These are phyloP conservation scores for Phytopythium sindhum DNA, from an alignment of 352 stramenopile species.

Conservation along the genomic window DNA sequence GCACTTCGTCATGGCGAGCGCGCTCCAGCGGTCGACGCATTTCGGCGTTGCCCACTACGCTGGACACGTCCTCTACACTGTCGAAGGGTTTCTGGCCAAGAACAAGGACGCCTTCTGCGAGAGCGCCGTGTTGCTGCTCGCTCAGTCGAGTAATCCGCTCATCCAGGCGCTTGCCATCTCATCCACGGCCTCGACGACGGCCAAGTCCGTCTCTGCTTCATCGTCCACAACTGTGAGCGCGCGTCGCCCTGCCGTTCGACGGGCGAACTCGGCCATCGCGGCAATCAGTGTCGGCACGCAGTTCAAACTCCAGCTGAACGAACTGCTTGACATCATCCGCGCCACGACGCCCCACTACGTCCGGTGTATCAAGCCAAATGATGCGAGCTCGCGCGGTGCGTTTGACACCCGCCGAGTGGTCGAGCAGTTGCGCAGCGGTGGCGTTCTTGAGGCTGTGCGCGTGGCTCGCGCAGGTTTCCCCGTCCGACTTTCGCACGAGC, in stretches of 20 bases:
- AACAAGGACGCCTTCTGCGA: constrained; percentile 90
- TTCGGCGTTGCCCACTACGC: constrained; percentile 89
- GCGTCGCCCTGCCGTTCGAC: constrained; percentile 21
- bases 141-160: constrained; percentile 52
- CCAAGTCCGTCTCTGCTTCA: not conserved
- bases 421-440: constrained; percentile 82
- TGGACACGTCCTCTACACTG: constrained; percentile 72
- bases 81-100: constrained; percentile 85
- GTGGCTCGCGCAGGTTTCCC: constrained; percentile 82
- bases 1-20: constrained; percentile 47
- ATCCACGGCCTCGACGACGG: constrained; percentile 3
- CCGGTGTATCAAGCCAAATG: constrained; percentile 99
- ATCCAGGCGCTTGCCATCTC: constrained; percentile 50
- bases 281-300: constrained; percentile 83
- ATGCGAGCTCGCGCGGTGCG: constrained; percentile 55
- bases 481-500: constrained; percentile 71
- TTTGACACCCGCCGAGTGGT: constrained; percentile 82
- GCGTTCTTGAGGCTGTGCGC: constrained; percentile 86
- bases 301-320: constrained; percentile 93
- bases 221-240: not conserved
- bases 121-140: constrained; percentile 51
- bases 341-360: constrained; percentile 97
- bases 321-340: constrained; percentile 93
- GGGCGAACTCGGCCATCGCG: constrained; percentile 56
- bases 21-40: constrained; percentile 52